These are phyloP conservation scores for Flueggea neowawraea DNA, from an alignment of 441 rosid genomes.

Conservation along the genomic window DNA sequence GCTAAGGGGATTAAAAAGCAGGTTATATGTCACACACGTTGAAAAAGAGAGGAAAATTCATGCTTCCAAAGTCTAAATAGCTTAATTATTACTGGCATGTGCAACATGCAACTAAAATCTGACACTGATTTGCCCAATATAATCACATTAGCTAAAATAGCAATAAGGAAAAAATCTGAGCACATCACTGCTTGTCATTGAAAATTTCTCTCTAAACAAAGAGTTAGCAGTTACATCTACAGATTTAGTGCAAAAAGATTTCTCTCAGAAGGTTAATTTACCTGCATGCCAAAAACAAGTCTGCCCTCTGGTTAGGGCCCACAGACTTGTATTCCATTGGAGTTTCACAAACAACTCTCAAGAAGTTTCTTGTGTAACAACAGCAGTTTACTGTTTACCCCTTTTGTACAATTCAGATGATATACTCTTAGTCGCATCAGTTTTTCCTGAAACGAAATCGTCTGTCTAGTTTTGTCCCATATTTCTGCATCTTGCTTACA, in stretches of 20 bases:
- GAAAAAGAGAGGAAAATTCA: too few relatives aligned
- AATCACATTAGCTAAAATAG: too few relatives aligned
- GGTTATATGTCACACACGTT: too few relatives aligned
- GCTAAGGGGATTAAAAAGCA: too few relatives aligned
- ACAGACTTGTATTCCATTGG: conserved; percentile 89
- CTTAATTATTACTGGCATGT: too few relatives aligned
- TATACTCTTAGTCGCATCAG: conserved; percentile 38
- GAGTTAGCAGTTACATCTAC: not conserved
- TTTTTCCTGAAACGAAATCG: conserved; percentile 27
- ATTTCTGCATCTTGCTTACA: conserved; percentile 63
- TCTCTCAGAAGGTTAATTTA: conserved; percentile 17
- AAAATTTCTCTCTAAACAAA: not conserved
- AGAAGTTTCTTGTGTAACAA: conserved; percentile 64
- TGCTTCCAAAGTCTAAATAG: too few relatives aligned
- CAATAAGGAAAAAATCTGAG: not conserved
- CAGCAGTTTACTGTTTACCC: too few relatives aligned
- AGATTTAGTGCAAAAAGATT: not conserved
- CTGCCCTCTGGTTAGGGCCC: conserved; percentile 93
- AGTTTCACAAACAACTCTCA: conserved; percentile 75
- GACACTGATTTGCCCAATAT: too few relatives aligned
- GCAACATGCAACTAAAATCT: too few relatives aligned
- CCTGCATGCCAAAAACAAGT: conserved; percentile 97
- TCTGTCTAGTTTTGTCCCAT: conserved; percentile 39
- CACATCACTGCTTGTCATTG: not conserved
- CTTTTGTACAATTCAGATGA: conserved; percentile 89